Evolutionary conservation across 2,329 filamentous ascomycete genomes (phyloP), one percentile per base, ranked within the genome.

Genomic region (Clarireedia sp.): DNA sequence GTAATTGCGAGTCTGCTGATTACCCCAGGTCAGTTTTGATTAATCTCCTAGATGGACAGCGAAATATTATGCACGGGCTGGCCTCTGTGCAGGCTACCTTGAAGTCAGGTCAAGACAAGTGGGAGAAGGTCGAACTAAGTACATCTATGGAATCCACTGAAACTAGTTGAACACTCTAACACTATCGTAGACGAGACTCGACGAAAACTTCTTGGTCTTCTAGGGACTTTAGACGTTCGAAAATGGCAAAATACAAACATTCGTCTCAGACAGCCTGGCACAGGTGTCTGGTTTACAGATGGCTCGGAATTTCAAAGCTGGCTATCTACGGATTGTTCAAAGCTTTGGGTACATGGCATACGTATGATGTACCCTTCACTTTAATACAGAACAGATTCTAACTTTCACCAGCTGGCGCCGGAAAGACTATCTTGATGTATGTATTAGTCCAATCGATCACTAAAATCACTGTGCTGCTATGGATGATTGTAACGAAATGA

Each of bases 341-440:
- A 59, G 9, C 26, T 63, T 14, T 64, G 61, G 61, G 9, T 63
- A 5, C 33, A 58, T 50, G 60, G 60, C 6, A 64, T 64, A 36
- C 51, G 60, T 62, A 57, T 43, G 60, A 38, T 23, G 2, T 1
- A 36, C 3, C 24, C 19, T 7, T 8, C 9, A 14, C n/a, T 17
- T 16, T 17, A 19, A 14, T 10, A n/a, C n/a, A n/a, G 10, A 19
- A 8, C 5, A 17, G 38, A 7, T 36, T 21, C 14, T 17, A 19
- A 26, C 8, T 37, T 16, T 49, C 5, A 36, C 6, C 37, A 62
- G 57, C 61, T 24, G 57, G 60, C 7, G 59, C 62, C 3, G 59
- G 62, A 10, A 64, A 62, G 47, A 63, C 59, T 2, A 38, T 62
- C 23, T 45, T 64, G 26, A 51, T 56, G 49, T 56, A 57, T 29